Conservation (phyloP, 140 eudicot species). For the Oenanthe javanica region DNA sequence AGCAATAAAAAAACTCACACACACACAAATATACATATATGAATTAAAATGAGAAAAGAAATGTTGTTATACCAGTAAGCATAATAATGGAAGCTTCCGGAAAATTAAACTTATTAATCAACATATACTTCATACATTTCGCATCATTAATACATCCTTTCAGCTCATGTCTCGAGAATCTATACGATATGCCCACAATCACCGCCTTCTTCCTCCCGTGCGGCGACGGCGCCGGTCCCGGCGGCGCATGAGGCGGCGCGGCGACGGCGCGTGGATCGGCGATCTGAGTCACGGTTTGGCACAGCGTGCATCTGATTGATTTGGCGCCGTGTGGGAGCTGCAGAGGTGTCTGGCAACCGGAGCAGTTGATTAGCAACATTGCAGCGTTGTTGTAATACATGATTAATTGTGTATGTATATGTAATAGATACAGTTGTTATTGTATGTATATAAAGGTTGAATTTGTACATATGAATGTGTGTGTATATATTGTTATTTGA, state of each 20-base stretch:
- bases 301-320: constrained; percentile 78
- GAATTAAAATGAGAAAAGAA: neutral
- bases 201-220: constrained; percentile 92
- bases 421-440: neutral
- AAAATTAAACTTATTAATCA: constrained; percentile 69
- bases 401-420: neutral
- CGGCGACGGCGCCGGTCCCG: constrained; percentile 58
- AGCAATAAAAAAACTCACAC: neutral
- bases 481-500: neutral
- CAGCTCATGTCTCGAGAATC: constrained; percentile 67
- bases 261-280: constrained; percentile 42
- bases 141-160: constrained; percentile 95
- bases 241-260: constrained; percentile 28
- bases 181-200: constrained; percentile 80
- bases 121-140: constrained; percentile 71
- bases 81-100: constrained; percentile 83
- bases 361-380: constrained; percentile 71
- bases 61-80: constrained; percentile 68
- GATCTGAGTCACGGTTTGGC: constrained; percentile 70
- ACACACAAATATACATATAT: neutral
- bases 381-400: constrained; percentile 19
- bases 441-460: neutral
- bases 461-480: neutral
- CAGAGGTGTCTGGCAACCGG: constrained; percentile 61
- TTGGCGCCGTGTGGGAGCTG: constrained; percentile 85